phyloP scores from a whole-genome alignment of 2,329 filamentous ascomycete species.

The Aureobasidium sp. region DNA sequence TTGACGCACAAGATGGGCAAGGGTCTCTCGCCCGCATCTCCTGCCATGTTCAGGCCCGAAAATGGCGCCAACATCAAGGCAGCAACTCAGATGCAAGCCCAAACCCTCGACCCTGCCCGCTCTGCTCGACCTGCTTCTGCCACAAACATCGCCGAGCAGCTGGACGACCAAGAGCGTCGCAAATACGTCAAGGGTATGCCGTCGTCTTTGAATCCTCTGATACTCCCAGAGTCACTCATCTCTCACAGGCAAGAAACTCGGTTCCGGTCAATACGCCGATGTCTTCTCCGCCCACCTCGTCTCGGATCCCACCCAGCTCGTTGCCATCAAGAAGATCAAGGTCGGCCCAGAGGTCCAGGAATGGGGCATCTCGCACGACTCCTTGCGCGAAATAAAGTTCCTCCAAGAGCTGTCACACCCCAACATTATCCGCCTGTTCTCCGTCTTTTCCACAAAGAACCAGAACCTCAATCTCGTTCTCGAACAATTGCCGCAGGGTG shows the following conservation, averaged over 20 bases:
- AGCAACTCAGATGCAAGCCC: background rate
- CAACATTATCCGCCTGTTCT: slow-evolving; percentile 87
- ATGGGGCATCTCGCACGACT: slow-evolving; percentile 79
- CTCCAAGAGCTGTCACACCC: slow-evolving; percentile 89
- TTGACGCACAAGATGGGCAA: background rate
- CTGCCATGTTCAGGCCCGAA: background rate
- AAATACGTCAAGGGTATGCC: slow-evolving; percentile 77
- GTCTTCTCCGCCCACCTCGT: slow-evolving; percentile 84
- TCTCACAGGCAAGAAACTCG: slow-evolving; percentile 69
- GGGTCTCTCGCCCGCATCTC: slow-evolving; percentile 10
- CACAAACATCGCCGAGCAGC: slow-evolving; percentile 38
- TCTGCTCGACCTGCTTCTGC: background rate
- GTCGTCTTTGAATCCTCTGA: background rate
- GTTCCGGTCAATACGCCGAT: slow-evolving; percentile 93
- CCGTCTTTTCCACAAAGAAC: slow-evolving; percentile 91
- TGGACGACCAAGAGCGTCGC: slow-evolving; percentile 50
- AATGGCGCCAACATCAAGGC: slow-evolving; percentile 1
- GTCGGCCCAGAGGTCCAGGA: slow-evolving; percentile 78
- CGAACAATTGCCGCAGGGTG: slow-evolving; percentile 86
- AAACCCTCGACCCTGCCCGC: background rate
- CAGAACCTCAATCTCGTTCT: slow-evolving; percentile 95
- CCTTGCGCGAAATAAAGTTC: slow-evolving; percentile 90
- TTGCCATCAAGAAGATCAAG: slow-evolving; percentile 94
- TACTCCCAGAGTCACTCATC: background rate
- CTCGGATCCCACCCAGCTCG: slow-evolving; percentile 59